A percentile compares a stretch with the other conserved stretches of the same genome.
phyloP scores from a whole-genome alignment of 2,329 filamentous ascomycete species.

The Metarhizium rileyi region DNA sequence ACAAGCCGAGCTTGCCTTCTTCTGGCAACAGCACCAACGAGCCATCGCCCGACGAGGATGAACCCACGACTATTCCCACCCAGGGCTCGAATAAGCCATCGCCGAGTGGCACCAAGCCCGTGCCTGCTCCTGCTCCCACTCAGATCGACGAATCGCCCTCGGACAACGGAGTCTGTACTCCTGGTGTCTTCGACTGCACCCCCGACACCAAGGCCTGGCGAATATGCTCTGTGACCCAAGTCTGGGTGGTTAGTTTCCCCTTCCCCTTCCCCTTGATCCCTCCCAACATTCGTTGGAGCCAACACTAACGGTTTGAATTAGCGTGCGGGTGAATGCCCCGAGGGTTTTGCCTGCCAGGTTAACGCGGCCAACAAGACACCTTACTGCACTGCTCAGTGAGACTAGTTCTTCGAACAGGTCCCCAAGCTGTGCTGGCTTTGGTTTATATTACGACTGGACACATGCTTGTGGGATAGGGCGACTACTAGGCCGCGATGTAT shows the following conservation, averaged over 20 bases:
- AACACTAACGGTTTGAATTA: background rate
- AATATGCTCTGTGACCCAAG: background rate
- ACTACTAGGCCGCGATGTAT: too few relatives aligned
- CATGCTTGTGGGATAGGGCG: too few relatives aligned
- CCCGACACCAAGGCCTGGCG: background rate
- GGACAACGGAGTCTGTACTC: background rate
- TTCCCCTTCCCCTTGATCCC: background rate
- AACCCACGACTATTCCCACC: too few relatives aligned
- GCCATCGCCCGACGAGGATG: too few relatives aligned
- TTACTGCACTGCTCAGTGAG: background rate
- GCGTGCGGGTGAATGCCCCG: background rate
- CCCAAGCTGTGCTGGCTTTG: too few relatives aligned
- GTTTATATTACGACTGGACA: too few relatives aligned
- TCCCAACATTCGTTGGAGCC: background rate
- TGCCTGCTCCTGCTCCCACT: background rate
- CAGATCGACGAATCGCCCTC: too few relatives aligned
- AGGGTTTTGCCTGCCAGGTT: background rate
- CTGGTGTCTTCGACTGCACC: background rate
- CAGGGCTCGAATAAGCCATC: background rate
- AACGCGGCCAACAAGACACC: background rate
- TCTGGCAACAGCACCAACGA: background rate
- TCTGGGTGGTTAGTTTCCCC: background rate
- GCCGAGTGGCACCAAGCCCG: background rate
- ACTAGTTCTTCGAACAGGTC: too few relatives aligned
- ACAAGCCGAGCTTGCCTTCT: background rate